These are phyloP conservation scores for Cardamine chenopodiifolia DNA, from an alignment of 345 rosid species.

Conservation along the genomic window DNA sequence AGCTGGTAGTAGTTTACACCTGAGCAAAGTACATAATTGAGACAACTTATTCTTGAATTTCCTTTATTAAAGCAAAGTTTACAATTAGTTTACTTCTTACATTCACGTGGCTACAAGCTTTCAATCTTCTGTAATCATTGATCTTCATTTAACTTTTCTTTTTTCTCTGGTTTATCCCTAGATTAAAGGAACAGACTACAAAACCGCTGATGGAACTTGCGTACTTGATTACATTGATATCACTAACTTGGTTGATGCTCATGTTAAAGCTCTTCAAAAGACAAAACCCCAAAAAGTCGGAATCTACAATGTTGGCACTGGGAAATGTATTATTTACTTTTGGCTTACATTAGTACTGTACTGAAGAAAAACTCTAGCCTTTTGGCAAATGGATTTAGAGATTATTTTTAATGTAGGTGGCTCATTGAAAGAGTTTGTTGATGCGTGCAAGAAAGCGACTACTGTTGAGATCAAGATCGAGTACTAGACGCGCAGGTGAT, in stretches of 20 bases:
- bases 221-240: constrained; percentile 64
- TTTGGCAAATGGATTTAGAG: not conserved
- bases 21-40: constrained; percentile 37
- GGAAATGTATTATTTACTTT: constrained; percentile 44
- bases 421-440: constrained; percentile 66
- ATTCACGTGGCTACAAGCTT: constrained; percentile 31
- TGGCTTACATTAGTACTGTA: not conserved
- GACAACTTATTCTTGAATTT: constrained; percentile 24
- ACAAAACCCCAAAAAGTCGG: constrained; percentile 58
- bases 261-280: constrained; percentile 63
- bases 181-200: constrained; percentile 71
- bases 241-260: constrained; percentile 65
- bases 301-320: constrained; percentile 66
- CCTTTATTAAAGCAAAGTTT: constrained; percentile 20
- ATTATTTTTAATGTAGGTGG: constrained; percentile 50
- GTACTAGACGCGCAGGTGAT: constrained; percentile 62
- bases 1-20: constrained; percentile 37
- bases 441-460: constrained; percentile 68
- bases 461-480: constrained; percentile 57
- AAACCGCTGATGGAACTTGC: constrained; percentile 63
- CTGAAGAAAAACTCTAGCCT: not conserved
- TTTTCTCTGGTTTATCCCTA: too few species aligned
- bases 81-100: constrained; percentile 25
- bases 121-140: constrained; percentile 21
- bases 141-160: constrained; percentile 20